Evolutionary conservation across 768 basidiomycete species (phyloP), one percentile per base, ranked within the genome.

Genomic region (Cubamyces sp.): DNA sequence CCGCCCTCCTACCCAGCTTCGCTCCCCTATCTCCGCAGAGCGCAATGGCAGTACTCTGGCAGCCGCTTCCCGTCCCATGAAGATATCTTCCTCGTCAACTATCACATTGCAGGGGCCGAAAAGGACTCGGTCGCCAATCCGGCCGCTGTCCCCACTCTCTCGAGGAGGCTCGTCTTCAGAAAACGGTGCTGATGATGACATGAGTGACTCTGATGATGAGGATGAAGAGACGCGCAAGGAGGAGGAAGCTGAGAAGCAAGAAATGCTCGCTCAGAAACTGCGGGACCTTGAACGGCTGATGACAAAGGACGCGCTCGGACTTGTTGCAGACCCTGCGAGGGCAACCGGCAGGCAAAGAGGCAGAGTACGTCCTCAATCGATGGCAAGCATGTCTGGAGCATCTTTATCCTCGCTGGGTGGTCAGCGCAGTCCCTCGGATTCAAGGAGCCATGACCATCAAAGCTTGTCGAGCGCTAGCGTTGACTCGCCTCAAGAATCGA

Each of bases 201-300:
- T 23, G 25, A 28, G 42, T 14, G 87, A 87, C 54, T 84, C 82
- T 25, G 84, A 82, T 18, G 68, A 66, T 15, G 61, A 48, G 7
- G 85, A 90, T 48, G 84, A 83, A 37, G 84, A 82, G 7, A 74
- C 79, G 43, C 77, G 70, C 34, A 85, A 79, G 67, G 86, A 87
- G 66, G 91, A 92, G 65, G 90, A 92, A 68, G 79, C 80, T 28
- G 90, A 92, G 70, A 86, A 90, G 62, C 86, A 87, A 65, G 86
- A 89, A 54, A 77, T 83, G 0, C 71, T 92, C 43, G 83, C 86
- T 53, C 81, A 80, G 62, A 92, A 91, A 70, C 78, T 94, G 12
- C 79, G 81, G 49, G 84, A 88, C 34, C 76, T 94, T 19, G 84
- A 91, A 69, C 80, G 71, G 54, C 84, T 88, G 80, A 88, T 94